Percentiles rank a stretch among this genome's conserved stretches.
These are phyloP conservation scores for Acanthamoeba royreba DNA, from an alignment of 208 protist genomes.

Conservation along the genomic window DNA sequence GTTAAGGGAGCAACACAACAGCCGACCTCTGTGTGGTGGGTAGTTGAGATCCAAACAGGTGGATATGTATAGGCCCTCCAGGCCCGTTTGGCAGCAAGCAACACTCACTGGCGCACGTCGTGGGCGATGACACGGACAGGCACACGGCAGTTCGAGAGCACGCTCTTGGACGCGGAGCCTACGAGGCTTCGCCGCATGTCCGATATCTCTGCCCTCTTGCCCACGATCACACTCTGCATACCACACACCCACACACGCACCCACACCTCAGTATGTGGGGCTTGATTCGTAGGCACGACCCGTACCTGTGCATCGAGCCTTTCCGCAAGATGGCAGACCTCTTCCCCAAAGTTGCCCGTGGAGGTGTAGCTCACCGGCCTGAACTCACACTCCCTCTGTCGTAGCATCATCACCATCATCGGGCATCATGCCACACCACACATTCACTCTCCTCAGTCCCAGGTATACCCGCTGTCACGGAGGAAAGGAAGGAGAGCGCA, in stretches of 20 bases:
- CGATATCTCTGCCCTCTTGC: background rate
- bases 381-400: background rate
- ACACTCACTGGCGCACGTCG: background rate
- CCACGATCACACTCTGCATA: background rate
- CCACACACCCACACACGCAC: too few relatives aligned
- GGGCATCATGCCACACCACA: too few relatives aligned
- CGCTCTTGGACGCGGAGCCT: background rate
- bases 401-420: background rate
- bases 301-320: background rate
- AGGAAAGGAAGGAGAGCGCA: background rate
- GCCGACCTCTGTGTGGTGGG: too few relatives aligned
- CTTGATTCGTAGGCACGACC: background rate
- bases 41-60: too few relatives aligned
- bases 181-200: background rate
- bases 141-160: background rate
- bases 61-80: too few relatives aligned
- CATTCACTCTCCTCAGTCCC: too few relatives aligned
- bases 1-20: too few relatives aligned
- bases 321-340: background rate
- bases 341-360: background rate
- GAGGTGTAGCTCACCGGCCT: background rate
- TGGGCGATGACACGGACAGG: background rate
- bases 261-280: background rate
- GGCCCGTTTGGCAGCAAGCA: too few relatives aligned
- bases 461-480: too few relatives aligned